A percentile compares a stretch with the other conserved stretches of the same genome.
Conservation (phyloP, 305 asterid genomes). For the Nicotiana rustica region DNA sequence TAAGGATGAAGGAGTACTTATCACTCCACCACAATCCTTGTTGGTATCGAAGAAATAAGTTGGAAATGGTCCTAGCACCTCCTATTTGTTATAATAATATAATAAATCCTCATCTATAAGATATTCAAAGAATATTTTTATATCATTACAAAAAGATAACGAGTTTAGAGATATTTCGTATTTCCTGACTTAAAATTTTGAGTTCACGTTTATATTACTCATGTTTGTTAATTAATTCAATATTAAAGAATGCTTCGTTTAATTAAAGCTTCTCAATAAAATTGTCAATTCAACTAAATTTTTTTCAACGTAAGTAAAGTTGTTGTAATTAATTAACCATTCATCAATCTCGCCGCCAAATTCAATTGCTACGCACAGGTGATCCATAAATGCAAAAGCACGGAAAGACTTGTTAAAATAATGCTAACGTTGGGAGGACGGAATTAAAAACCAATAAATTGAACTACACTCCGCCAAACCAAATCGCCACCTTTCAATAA, state of each 20-base stretch:
- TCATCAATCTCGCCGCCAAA: background rate
- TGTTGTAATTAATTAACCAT: background rate
- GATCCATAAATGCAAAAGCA: background rate
- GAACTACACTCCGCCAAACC: background rate
- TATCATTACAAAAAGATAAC: background rate
- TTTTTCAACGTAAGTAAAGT: background rate
- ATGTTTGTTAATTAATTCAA: background rate
- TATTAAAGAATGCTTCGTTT: background rate
- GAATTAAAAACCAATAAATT: background rate
- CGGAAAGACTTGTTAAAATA: background rate
- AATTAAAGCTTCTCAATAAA: background rate
- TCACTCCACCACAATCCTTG: too few species aligned
- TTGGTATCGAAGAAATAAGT: background rate
- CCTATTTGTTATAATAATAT: background rate
- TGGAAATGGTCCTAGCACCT: background rate
- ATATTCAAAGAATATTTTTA: background rate
- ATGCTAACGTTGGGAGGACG: background rate
- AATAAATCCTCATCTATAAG: background rate
- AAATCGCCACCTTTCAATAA: background rate
- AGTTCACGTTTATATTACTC: too few species aligned
- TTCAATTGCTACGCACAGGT: constrained; percentile 5
- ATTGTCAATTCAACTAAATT: background rate
- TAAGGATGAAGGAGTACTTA: too few species aligned
- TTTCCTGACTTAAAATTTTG: too few species aligned
- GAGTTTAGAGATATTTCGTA: background rate